Evolutionary conservation across 2,329 filamentous ascomycete species (phyloP), one percentile per base, ranked within the genome.

Genomic region (Fonsecaea nubica): DNA sequence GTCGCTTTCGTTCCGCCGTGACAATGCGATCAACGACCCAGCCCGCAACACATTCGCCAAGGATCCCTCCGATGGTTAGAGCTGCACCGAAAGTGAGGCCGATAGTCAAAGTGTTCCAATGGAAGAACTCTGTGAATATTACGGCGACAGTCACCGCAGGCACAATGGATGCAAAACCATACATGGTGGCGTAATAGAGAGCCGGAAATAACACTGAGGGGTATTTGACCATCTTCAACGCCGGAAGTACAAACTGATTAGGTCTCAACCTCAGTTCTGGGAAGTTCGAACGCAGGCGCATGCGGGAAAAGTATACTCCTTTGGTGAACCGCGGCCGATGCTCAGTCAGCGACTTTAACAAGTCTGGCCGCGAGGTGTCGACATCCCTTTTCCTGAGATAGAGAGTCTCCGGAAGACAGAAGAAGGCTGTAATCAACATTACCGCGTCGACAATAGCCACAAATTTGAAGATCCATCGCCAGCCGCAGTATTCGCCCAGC

Each of bases 101-200:
- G 50, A 75, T 75, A 21, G 72, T 70, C 6, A 76, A 71, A 10
- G 75, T 74, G 50, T 74, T 71, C 74, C 74, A 77, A 50, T 71
- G 69, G 65, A 76, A 77, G n/a, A 66, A 65, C 52, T 71, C 63
- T 8, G 70, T 59, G 65, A 77, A 77, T 30, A 76, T 75, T 38
- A 72, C 71, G 8, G 75, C 73, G 18, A 75, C 75, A 2, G 76
- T 77, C 2, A 77, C 76, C 13, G 76, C 76, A 9, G 74, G 74
- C 9, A 77, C 69, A 40, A 77, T 76, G 33, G 72, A 73, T 8
- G 73, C 72, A 61, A 76, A 77, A 25, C 73, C 75, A 62, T 76
- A 77, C 64, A 74, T 70, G 6, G 74, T 69, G 12, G 69, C 69
- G 62, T 76, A 77, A 61, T 77, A 77, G 4, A 76, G 62, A 1